Evolutionary conservation across 495 filamentous ascomycete species (phyloP).

Genomic region (Penicillium cataractarum): DNA sequence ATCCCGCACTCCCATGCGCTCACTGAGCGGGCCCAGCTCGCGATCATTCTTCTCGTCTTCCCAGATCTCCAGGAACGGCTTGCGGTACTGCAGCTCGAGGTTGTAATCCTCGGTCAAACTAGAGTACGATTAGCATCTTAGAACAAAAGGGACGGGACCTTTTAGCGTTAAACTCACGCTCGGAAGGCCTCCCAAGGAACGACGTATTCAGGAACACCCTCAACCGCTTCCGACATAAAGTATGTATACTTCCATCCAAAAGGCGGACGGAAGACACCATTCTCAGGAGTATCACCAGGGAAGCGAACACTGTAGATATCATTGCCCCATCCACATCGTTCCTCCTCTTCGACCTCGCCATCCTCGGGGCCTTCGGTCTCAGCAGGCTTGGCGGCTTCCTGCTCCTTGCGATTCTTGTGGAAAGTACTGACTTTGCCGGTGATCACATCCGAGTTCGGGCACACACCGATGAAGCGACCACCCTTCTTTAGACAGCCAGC

Average conservation of each 20-base stretch:
- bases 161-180: slow-evolving; percentile 49
- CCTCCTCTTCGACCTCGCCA: slow-evolving; percentile 55
- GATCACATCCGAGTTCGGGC: slow-evolving; percentile 91
- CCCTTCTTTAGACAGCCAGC: slow-evolving; percentile 88
- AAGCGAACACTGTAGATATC: slow-evolving; percentile 88
- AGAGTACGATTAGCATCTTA: slow-evolving; percentile 25
- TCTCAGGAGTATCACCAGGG: slow-evolving; percentile 70
- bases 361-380: slow-evolving; percentile 42
- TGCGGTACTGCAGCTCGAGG: slow-evolving; percentile 90
- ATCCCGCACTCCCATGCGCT: slow-evolving; percentile 90
- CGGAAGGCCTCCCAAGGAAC: slow-evolving; percentile 98
- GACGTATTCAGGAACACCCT: slow-evolving; percentile 95
- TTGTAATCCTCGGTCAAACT: slow-evolving; percentile 92
- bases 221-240: slow-evolving; percentile 92
- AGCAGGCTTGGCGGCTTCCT: slow-evolving; percentile 35
- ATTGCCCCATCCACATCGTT: slow-evolving; percentile 82
- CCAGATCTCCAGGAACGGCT: slow-evolving; percentile 88
- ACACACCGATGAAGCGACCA: slow-evolving; percentile 88
- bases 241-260: slow-evolving; percentile 99
- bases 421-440: slow-evolving; percentile 63
- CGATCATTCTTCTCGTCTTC: slow-evolving; percentile 81
- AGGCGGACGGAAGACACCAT: slow-evolving; percentile 86
- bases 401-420: slow-evolving; percentile 61
- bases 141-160: too few species aligned
- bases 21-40: slow-evolving; percentile 78